These are phyloP conservation scores for Xylaria sp. DNA, from an alignment of 2,329 filamentous ascomycete genomes.

Conservation along the genomic window DNA sequence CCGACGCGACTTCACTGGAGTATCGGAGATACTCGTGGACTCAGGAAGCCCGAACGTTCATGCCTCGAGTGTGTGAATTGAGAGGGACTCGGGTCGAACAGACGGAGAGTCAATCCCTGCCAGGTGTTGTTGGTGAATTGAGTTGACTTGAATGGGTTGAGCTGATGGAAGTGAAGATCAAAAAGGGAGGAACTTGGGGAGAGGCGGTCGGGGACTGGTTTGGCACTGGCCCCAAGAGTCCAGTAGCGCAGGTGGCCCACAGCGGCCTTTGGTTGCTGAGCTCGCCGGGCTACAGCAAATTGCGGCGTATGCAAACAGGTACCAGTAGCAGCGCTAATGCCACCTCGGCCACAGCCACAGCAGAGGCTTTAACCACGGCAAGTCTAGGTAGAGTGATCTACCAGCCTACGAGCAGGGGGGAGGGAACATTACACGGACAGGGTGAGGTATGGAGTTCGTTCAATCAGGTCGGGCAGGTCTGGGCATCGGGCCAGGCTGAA, in stretches of 20 bases:
- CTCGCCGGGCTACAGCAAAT: neutral
- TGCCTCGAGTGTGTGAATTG: slow-evolving; percentile 29
- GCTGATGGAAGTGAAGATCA: slow-evolving; percentile 33
- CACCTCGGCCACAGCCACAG: slow-evolving; percentile 19
- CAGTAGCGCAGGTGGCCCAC: slow-evolving; percentile 17
- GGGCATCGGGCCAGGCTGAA: too few species aligned
- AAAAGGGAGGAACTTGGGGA: slow-evolving; percentile 36
- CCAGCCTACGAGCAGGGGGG: too few species aligned
- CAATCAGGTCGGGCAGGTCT: too few species aligned
- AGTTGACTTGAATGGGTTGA: slow-evolving; percentile 27
- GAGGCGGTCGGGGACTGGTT: slow-evolving; percentile 33
- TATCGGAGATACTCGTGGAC: slow-evolving; percentile 35
- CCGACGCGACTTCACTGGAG: slow-evolving; percentile 25
- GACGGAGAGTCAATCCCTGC: slow-evolving; percentile 33
- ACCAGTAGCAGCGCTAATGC: slow-evolving; percentile 11
- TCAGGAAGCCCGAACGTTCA: slow-evolving; percentile 30
- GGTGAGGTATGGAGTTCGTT: too few species aligned
- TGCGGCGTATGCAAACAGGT: neutral
- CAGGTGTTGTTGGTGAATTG: slow-evolving; percentile 30
- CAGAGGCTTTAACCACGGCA: slow-evolving; percentile 18
- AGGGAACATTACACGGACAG: slow-evolving; percentile 7
- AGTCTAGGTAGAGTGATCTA: slow-evolving; percentile 1
- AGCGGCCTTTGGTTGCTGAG: neutral
- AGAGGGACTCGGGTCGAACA: slow-evolving; percentile 26
- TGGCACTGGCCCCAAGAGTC: slow-evolving; percentile 11